Conservation (phyloP, 78 protist species). For the Pigoraptor vietnamica region DNA sequence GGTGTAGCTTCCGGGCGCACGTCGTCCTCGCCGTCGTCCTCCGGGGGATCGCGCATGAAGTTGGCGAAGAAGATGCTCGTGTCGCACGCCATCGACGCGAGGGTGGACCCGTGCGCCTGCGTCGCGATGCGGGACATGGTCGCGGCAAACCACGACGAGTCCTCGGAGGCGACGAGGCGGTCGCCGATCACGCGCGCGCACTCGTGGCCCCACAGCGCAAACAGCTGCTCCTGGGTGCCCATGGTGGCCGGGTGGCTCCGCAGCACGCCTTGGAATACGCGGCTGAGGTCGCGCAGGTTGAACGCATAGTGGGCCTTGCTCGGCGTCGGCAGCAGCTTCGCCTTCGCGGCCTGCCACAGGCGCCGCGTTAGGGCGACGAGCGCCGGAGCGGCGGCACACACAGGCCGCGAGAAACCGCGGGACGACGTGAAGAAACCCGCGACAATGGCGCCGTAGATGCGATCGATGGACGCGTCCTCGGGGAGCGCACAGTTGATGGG, state of each 20-base stretch:
- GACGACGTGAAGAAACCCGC: constrained; percentile 34
- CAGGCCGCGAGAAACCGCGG: background rate
- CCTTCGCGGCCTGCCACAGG: constrained; percentile 51
- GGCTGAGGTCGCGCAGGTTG: constrained; percentile 83
- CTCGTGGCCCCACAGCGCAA: constrained; percentile 81
- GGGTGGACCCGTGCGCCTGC: background rate
- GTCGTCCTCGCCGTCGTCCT: background rate
- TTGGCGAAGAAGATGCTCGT: background rate
- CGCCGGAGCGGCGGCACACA: constrained; percentile 8
- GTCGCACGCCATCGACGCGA: background rate
- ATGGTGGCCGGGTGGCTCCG: background rate
- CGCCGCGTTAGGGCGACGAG: constrained; percentile 49
- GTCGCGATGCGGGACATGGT: background rate
- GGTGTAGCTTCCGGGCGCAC: too few relatives aligned
- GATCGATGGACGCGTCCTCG: constrained; percentile 32
- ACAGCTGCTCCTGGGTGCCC: background rate
- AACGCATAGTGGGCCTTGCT: constrained; percentile 84
- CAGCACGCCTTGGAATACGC: constrained; percentile 66
- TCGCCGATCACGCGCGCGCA: constrained; percentile 75
- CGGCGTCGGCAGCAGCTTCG: constrained; percentile 82
- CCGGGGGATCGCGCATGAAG: background rate
- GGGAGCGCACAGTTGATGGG: constrained; percentile 78
- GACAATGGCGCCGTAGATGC: constrained; percentile 57
- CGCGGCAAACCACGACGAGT: background rate
- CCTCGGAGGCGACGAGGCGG: constrained; percentile 28